phyloP scores from a whole-genome alignment of 2,329 filamentous ascomycete genomes.

The Trichoderma sp. region DNA sequence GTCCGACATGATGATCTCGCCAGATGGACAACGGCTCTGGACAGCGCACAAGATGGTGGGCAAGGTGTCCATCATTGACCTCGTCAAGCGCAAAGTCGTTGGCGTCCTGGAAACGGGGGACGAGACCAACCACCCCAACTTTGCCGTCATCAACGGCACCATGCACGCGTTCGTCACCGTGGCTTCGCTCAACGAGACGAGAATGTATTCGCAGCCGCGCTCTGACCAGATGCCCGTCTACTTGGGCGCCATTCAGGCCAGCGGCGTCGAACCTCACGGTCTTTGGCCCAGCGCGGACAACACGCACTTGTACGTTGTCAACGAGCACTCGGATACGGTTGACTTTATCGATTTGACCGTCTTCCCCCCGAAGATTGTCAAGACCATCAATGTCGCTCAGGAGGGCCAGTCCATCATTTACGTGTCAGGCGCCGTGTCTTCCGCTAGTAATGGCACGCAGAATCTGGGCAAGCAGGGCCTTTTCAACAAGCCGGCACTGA shows the following conservation, averaged over 20 bases:
- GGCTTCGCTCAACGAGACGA: constrained; percentile 17
- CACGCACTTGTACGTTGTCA: constrained; percentile 20
- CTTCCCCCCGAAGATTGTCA: not conserved
- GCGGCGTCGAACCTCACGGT: constrained; percentile 20
- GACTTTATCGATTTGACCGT: constrained; percentile 20
- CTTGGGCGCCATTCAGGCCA: constrained; percentile 14
- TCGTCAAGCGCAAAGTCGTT: not conserved
- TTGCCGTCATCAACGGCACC: constrained; percentile 16
- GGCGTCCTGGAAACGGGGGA: constrained; percentile 18
- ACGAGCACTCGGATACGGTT: constrained; percentile 22
- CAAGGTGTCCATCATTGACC: constrained; percentile 19
- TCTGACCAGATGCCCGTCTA: constrained; percentile 7
- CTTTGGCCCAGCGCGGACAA: constrained; percentile 23
- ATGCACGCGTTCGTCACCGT: constrained; percentile 22
- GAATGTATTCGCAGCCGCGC: constrained; percentile 18
- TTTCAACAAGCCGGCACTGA: constrained; percentile 3
- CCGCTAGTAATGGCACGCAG: constrained; percentile 10
- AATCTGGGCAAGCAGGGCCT: constrained; percentile 21
- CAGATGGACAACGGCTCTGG: constrained; percentile 19
- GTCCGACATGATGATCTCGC: constrained; percentile 23
- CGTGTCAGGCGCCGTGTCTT: constrained; percentile 18
- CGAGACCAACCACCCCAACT: constrained; percentile 22
- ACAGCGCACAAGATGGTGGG: constrained; percentile 21
- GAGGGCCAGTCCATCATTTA: constrained; percentile 23
- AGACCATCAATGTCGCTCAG: constrained; percentile 19